These are phyloP conservation scores for Sphagnum fallax DNA, from an alignment of 228 moss, liverwort and hornwort species.

Conservation along the genomic window DNA sequence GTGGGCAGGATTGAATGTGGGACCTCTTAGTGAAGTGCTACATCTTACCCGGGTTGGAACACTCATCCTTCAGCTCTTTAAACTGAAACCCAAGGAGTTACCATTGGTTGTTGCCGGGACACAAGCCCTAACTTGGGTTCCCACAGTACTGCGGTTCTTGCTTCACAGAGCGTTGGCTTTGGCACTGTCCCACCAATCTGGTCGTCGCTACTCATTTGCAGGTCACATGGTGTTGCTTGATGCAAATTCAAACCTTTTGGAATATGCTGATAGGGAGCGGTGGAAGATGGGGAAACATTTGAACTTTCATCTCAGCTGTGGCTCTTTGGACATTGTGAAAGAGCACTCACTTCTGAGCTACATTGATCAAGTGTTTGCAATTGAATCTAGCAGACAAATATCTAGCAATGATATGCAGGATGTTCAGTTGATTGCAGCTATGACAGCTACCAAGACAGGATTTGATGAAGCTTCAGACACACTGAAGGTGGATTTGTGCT, in stretches of 20 bases:
- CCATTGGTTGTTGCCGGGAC: constrained; percentile 73
- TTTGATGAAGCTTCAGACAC: constrained; percentile 7
- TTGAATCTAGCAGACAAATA: constrained; percentile 32
- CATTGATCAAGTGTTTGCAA: constrained; percentile 81
- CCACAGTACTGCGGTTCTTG: constrained; percentile 68
- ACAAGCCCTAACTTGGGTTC: constrained; percentile 64
- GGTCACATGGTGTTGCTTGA: constrained; percentile 97
- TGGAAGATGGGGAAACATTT: constrained; percentile 85
- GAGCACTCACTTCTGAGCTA: constrained; percentile 90
- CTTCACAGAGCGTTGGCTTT: constrained; percentile 84
- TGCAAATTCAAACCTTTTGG: constrained; percentile 67
- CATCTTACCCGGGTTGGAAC: constrained; percentile 51
- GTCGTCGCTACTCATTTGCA: constrained; percentile 91
- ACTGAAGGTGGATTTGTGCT: constrained; percentile 74
- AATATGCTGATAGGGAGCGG: constrained; percentile 74
- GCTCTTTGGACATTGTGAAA: constrained; percentile 61
- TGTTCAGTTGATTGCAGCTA: constrained; percentile 38
- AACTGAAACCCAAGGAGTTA: constrained; percentile 57
- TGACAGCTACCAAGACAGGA: constrained; percentile 23
- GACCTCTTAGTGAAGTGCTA: constrained; percentile 53
- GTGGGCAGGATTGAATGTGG: constrained; percentile 82
- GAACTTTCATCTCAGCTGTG: constrained; percentile 76
- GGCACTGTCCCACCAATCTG: constrained; percentile 86
- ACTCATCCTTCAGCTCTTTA: constrained; percentile 63
- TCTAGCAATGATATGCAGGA: constrained; percentile 28